Evolutionary conservation across 2,329 filamentous ascomycete species (phyloP), one percentile per base, ranked within the genome.

Genomic region (Fusarium domesticum): DNA sequence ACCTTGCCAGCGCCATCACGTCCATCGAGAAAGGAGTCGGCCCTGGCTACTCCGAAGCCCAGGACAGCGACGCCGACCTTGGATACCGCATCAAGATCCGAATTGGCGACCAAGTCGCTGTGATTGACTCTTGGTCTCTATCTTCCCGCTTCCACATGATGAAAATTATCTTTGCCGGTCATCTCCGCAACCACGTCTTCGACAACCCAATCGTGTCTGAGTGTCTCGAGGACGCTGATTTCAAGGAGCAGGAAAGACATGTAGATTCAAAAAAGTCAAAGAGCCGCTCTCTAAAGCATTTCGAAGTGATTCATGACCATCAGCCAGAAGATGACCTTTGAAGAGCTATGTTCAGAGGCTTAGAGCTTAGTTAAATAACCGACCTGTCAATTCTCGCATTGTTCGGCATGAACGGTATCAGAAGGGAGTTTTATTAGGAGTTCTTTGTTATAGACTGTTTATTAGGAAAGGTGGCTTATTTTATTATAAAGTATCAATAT

Each of bases 1-100:
- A 66, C 16, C 73, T 80, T 28, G 63, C 65, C 35, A 78, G 75
- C 56, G 74, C 80, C 36, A 67, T 77, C 34, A 79, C 75, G 0
- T 80, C 76, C 2, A 66, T 80, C 2, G 76, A 80, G 57, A 70
- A 70, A 3, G 73, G 75, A 32, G 74, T 75, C 32, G 77, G 77
- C 0, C 77, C 77, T 0, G 74, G 70, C 25, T 81, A 78, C 55
- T 78, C 76, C 6, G 76, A 71, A 1, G 74, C 76, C 30, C 66
- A 68, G 4, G 69, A 73, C 25, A 70, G 71, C 7, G 66, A 70
- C 4, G 63, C 66, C 23, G 74, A 78, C 48, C 76, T 77, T 48
- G 76, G 76, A 4, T 79, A 80, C 48, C 70, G 75, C 6, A 68
- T 75, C 51, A 75, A 71, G 50, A 61, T 79, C n/a, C 71, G 71